These are phyloP conservation scores for Diutina sp. DNA, from an alignment of 1,139 yeast species.

Conservation along the genomic window DNA sequence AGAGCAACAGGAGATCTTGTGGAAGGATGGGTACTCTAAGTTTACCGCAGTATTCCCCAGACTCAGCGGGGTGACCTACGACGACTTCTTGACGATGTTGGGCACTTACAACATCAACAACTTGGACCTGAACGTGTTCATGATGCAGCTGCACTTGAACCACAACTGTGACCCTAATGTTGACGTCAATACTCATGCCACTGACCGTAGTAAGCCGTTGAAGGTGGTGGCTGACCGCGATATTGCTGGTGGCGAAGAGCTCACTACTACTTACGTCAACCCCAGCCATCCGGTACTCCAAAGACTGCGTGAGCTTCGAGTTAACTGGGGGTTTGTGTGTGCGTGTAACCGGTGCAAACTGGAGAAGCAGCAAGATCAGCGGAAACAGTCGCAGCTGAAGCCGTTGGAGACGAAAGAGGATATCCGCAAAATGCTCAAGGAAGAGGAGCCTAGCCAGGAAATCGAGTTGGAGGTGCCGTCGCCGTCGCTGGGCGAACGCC, in stretches of 20 bases:
- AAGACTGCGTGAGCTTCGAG: slow-evolving; percentile 54
- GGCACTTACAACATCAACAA: slow-evolving; percentile 71
- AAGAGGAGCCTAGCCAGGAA: slow-evolving; percentile 25
- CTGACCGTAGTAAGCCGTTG: slow-evolving; percentile 26
- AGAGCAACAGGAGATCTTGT: slow-evolving; percentile 47
- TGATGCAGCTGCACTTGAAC: slow-evolving; percentile 58
- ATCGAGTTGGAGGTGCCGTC: slow-evolving; percentile 37
- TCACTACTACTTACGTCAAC: slow-evolving; percentile 59
- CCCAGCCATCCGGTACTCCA: slow-evolving; percentile 50
- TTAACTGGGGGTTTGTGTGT: slow-evolving; percentile 82
- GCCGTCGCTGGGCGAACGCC: slow-evolving; percentile 23
- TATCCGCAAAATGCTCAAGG: slow-evolving; percentile 34
- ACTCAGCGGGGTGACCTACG: slow-evolving; percentile 27
- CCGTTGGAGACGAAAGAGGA: slow-evolving; percentile 9
- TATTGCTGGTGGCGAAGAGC: slow-evolving; percentile 54
- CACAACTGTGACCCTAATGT: slow-evolving; percentile 71
- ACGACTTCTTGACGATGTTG: slow-evolving; percentile 45
- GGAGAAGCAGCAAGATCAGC: slow-evolving; percentile 32
- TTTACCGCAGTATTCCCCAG: slow-evolving; percentile 34
- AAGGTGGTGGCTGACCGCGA: slow-evolving; percentile 47
- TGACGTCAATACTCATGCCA: slow-evolving; percentile 25
- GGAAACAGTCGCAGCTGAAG: slow-evolving; percentile 11
- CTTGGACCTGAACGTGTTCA: slow-evolving; percentile 48
- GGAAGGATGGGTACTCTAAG: slow-evolving; percentile 44
- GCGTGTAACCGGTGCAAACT: slow-evolving; percentile 50